These are phyloP conservation scores for Zymoseptoria brevis DNA, from an alignment of 2,329 filamentous ascomycete genomes.

Conservation along the genomic window DNA sequence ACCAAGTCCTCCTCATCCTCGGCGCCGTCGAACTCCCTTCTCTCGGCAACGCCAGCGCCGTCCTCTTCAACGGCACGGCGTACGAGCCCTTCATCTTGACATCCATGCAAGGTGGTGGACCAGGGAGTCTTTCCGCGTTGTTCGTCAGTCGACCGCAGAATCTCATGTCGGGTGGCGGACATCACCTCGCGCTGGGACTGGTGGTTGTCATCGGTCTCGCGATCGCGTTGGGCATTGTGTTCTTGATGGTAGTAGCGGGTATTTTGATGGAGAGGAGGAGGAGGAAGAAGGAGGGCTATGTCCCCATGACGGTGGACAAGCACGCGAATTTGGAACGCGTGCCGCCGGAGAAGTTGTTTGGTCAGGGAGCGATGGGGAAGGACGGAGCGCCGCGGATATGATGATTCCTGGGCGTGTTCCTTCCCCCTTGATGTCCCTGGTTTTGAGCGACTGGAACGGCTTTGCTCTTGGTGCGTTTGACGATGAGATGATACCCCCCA, in stretches of 20 bases:
- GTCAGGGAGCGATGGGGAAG: conserved; percentile 19
- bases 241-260: conserved; percentile 67
- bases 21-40: conserved; percentile 67
- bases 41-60: conserved; percentile 78
- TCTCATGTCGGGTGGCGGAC: conserved; percentile 53
- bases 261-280: conserved; percentile 67
- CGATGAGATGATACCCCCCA: neutral
- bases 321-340: conserved; percentile 43
- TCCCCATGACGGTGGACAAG: conserved; percentile 51
- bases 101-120: conserved; percentile 52
- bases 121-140: conserved; percentile 69
- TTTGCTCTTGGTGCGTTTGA: neutral
- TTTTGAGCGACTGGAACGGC: too few relatives aligned
- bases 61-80: conserved; percentile 74
- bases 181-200: conserved; percentile 62
- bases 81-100: conserved; percentile 76
- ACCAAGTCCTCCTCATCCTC: conserved; percentile 73
- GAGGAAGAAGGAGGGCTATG: conserved; percentile 70
- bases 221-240: conserved; percentile 68
- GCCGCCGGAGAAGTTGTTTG: conserved; percentile 37
- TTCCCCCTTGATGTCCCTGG: too few relatives aligned
- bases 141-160: conserved; percentile 71
- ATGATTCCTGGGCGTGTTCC: too few relatives aligned
- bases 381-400: conserved; percentile 17
- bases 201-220: conserved; percentile 74